A percentile compares a stretch with the other conserved stretches of the same genome.
These are phyloP conservation scores for Orbilia javanica DNA, from an alignment of 2,329 filamentous ascomycete genomes.

Conservation along the genomic window DNA sequence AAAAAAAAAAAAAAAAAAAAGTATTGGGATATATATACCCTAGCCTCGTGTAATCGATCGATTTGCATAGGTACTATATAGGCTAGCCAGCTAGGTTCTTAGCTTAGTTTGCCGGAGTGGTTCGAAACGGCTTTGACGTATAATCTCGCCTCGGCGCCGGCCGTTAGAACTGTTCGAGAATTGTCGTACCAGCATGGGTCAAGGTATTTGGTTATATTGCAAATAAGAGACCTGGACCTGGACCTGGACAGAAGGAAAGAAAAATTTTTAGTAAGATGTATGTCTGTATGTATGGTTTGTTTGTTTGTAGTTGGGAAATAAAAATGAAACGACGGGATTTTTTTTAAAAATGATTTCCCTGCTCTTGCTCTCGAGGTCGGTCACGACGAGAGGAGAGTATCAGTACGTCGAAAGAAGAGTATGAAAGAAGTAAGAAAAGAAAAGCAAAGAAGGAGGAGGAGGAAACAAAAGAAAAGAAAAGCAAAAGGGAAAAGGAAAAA, in stretches of 20 bases:
- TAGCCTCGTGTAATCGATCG: conserved; percentile 52
- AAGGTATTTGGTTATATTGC: conserved; percentile 21
- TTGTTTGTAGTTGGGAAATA: neutral
- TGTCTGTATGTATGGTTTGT: neutral
- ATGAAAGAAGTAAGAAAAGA: neutral
- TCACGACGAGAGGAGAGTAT: no score
- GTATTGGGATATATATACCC: conserved; percentile 8
- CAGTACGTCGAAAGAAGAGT: neutral
- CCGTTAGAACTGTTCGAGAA: conserved; percentile 55
- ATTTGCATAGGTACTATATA: conserved; percentile 38
- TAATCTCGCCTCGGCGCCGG: conserved; percentile 40
- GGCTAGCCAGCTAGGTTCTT: conserved; percentile 38
- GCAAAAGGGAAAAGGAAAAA: no score
- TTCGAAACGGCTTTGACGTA: conserved; percentile 25
- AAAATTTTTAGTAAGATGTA: no score
- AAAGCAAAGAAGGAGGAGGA: no score
- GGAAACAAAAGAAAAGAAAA: neutral
- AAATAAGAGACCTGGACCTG: conserved; percentile 24
- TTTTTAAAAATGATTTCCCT: neutral
- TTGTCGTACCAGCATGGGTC: conserved; percentile 40
- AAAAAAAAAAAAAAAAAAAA: conserved; percentile 4
- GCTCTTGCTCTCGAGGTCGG: neutral
- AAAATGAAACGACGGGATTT: conserved; percentile 26
- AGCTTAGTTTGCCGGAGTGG: no score
- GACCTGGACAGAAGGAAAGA: conserved; percentile 21